Percentiles rank a stretch among this genome's conserved stretches.
Evolutionary conservation across 306 rosid species (phyloP).

Genomic region (Luffa aegyptiaca): DNA sequence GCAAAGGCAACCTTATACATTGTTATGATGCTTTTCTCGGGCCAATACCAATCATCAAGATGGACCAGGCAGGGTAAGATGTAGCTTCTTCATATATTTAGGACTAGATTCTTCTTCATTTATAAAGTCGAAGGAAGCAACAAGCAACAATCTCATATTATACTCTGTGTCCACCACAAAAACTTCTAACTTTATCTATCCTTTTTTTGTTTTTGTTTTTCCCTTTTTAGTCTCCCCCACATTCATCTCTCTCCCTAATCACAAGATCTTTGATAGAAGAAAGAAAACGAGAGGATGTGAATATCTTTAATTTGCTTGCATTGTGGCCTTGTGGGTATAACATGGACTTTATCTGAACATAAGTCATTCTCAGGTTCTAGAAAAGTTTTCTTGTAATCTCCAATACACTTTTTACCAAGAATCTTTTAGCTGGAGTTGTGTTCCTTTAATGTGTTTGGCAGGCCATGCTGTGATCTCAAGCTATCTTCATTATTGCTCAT

Average conservation of each 20-base stretch:
- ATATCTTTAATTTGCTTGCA: neutral
- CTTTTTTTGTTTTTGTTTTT: neutral
- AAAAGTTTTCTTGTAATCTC: neutral
- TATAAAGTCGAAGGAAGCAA: neutral
- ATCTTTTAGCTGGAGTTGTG: neutral
- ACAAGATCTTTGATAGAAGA: neutral
- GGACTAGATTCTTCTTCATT: neutral
- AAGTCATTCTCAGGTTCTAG: neutral
- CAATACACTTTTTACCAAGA: neutral
- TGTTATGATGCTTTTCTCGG: neutral
- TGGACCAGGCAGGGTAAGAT: neutral
- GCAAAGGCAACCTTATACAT: neutral
- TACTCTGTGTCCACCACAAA: neutral
- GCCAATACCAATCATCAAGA: neutral
- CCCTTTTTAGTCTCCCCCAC: neutral
- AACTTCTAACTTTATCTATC: neutral
- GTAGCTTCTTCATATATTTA: neutral
- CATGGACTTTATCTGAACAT: neutral
- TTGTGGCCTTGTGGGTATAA: neutral
- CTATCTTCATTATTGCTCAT: slow-evolving; percentile 6
- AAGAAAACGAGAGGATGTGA: neutral
- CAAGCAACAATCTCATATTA: neutral
- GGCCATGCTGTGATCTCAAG: slow-evolving; percentile 18
- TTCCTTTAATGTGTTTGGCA: neutral
- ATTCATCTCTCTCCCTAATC: neutral